Evolutionary conservation across 306 rosid genomes (phyloP), one percentile per base, ranked within the genome.

Genomic region (Cucurbita pepo): DNA sequence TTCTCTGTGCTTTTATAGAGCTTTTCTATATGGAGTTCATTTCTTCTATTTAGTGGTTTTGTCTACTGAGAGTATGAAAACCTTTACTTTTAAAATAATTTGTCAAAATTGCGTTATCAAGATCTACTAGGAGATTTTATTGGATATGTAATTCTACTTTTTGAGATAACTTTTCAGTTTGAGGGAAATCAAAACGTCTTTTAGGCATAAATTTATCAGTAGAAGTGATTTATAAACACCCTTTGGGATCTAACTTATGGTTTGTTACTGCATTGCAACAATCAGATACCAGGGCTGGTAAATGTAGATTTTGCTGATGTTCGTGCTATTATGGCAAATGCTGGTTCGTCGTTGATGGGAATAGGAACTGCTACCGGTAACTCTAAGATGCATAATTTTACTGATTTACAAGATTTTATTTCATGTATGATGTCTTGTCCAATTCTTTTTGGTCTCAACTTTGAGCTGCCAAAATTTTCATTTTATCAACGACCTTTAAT

Each of bases 241-340:
- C 22, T 45, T 67, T 69, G 73, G 50, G 55, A 69, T 69, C 73
- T 69, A 67, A 67, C 72, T 22, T 44, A 9, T 64, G 56, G 52
- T 67, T 53, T 67, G 43, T 22, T 21, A 47, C 56, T 44, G 55
- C 72, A 67, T 67, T 67, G 25, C 72, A 44, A 67, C 25, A 45
- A 45, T 11, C 88, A 92, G 96, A 84, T 92, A 77, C 97, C 97
- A 3, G 97, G 97, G 60, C 82, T 90, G 73, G 97, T 88, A 43
- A 92, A 92, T 74, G 97, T 90, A 70, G 97, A 92, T 82, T 92
- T 92, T 84, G 97, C 97, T 19, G 96, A 92, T 81, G 96, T 92
- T 63, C 86, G 95, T 71, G 95, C 97, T 77, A 88, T 92, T 82
- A 92, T 92, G 96, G 97, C 92, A 56, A 90, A 83, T 77, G 97